phyloP scores from a whole-genome alignment of 441 rosid species.

The Arabidopsis lyrata region DNA sequence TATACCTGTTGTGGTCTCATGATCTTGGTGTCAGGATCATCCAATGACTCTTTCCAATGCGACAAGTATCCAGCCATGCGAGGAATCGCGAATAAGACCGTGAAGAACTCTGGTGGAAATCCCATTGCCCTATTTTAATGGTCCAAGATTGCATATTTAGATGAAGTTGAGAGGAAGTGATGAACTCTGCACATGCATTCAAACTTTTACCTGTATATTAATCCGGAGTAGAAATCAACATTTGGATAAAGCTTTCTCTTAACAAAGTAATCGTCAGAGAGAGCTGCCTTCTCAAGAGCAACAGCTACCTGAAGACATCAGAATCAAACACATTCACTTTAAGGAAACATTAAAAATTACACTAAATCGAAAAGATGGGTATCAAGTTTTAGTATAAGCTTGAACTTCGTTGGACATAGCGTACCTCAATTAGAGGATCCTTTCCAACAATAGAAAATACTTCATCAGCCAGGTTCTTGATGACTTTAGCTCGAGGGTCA shows the following conservation, averaged over 20 bases:
- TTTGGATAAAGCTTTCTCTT: slow-evolving; percentile 95
- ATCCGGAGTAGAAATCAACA: slow-evolving; percentile 99
- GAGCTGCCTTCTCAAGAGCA: slow-evolving; percentile 97
- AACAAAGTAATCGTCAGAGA: slow-evolving; percentile 87
- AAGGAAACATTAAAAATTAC: background rate
- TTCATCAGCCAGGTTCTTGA: slow-evolving; percentile 90
- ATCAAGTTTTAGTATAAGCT: background rate
- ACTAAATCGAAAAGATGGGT: background rate
- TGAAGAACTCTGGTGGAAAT: slow-evolving; percentile 95
- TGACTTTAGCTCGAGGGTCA: slow-evolving; percentile 96
- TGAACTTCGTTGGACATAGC: slow-evolving; percentile 12
- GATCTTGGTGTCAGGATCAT: slow-evolving; percentile 98
- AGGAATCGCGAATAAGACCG: slow-evolving; percentile 93
- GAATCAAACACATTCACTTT: background rate
- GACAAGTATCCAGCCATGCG: slow-evolving; percentile 99
- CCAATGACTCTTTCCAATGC: slow-evolving; percentile 94
- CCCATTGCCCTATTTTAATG: slow-evolving; percentile 86
- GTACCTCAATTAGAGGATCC: slow-evolving; percentile 98
- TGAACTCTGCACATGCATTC: slow-evolving; percentile 3
- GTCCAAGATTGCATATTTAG: slow-evolving; percentile 19
- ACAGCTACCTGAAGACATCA: slow-evolving; percentile 76
- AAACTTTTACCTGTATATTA: slow-evolving; percentile 73
- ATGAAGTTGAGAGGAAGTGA: slow-evolving; percentile 20
- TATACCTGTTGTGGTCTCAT: slow-evolving; percentile 97
- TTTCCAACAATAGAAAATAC: slow-evolving; percentile 97